Percentiles rank a stretch among this genome's conserved stretches.
Conservation (phyloP, 129 eudicot genomes). For the Escallonia rubra region DNA sequence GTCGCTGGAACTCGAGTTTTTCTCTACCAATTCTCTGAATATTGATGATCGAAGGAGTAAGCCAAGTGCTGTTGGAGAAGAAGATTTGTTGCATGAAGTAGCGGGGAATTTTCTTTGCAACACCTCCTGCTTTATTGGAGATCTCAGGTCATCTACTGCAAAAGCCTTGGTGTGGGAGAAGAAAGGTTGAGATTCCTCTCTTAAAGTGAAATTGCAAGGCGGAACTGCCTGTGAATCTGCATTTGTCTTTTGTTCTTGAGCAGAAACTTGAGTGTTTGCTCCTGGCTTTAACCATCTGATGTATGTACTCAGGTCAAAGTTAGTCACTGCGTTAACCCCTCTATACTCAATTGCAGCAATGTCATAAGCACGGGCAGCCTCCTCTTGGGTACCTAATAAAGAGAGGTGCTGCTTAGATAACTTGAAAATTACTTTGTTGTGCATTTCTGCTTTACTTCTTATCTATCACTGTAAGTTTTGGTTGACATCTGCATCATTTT, state of each 20-base stretch:
- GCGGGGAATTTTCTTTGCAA: constrained; percentile 29
- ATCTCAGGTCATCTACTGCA: constrained; percentile 13
- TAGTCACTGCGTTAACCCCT: constrained; percentile 75
- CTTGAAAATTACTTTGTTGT: background rate
- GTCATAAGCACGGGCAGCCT: constrained; percentile 83
- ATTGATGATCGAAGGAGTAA: constrained; percentile 61
- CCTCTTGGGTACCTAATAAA: constrained; percentile 76
- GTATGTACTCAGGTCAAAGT: constrained; percentile 69
- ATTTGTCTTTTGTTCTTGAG: constrained; percentile 34
- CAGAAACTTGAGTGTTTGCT: constrained; percentile 26
- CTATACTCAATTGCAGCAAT: constrained; percentile 85
- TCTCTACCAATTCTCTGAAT: constrained; percentile 65
- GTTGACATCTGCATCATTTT: too few species aligned
- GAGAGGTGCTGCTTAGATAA: constrained; percentile 1
- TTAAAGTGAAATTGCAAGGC: constrained; percentile 17
- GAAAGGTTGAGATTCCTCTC: constrained; percentile 20
- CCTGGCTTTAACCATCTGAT: constrained; percentile 74
- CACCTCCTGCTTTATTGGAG: constrained; percentile 30
- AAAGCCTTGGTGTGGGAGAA: constrained; percentile 21
- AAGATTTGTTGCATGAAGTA: constrained; percentile 41
- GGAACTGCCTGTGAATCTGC: constrained; percentile 15
- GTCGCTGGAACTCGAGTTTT: constrained; percentile 40
- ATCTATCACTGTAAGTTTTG: too few species aligned
- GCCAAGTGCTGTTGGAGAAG: constrained; percentile 67
- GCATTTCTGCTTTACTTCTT: too few species aligned